Percentiles rank a stretch among this genome's conserved stretches.
These are phyloP conservation scores for Backusella liffmaniae DNA, from an alignment of 192 early-diverging fungal genomes.

Conservation along the genomic window DNA sequence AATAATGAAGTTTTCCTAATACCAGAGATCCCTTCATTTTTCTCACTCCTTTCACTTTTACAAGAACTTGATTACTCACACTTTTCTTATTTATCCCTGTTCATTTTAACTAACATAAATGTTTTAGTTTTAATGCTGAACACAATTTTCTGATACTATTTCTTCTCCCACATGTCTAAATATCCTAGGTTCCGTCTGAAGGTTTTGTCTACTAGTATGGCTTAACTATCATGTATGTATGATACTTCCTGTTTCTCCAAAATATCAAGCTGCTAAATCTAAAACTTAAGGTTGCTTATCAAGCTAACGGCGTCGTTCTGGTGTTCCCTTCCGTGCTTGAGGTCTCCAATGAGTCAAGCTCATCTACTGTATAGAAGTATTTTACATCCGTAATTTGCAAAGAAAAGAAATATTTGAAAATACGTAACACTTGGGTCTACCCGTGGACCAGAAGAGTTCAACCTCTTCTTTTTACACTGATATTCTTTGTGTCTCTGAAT, in stretches of 20 bases:
- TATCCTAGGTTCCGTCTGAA: not conserved
- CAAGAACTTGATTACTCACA: not conserved
- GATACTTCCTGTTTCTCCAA: not conserved
- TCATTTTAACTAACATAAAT: not conserved
- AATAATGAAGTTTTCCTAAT: not conserved
- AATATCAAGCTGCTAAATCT: not conserved
- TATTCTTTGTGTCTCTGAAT: not conserved
- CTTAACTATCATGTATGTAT: not conserved
- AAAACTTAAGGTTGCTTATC: not conserved
- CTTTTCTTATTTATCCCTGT: not conserved
- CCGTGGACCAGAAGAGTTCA: constrained; percentile 2
- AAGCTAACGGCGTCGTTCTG: not conserved
- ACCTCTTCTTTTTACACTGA: constrained; percentile 10
- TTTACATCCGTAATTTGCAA: constrained; percentile 3
- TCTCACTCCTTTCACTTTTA: not conserved
- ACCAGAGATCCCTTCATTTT: not conserved
- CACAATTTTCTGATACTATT: not conserved
- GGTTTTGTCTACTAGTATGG: not conserved
- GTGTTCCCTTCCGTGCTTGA: not conserved
- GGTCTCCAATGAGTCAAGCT: not conserved
- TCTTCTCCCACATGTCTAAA: not conserved
- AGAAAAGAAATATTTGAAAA: not conserved
- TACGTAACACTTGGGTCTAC: constrained; percentile 4
- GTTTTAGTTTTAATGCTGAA: not conserved
- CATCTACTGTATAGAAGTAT: not conserved